Evolutionary conservation across 129 eudicot genomes (phyloP).

Genomic region (Flaveria bidentis): DNA sequence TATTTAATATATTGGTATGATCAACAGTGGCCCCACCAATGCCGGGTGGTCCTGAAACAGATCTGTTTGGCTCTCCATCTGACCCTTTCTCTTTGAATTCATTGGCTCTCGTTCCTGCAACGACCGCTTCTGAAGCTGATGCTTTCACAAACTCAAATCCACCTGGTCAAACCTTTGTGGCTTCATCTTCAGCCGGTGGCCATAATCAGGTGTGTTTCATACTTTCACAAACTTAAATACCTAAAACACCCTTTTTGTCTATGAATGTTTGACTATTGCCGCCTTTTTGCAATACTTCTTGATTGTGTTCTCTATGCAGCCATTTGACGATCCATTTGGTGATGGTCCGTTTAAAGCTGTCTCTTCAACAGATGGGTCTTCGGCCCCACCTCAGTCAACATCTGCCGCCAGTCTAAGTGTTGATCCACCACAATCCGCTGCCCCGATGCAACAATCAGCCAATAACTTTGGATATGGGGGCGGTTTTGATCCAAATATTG

Average conservation of each 20-base stretch:
- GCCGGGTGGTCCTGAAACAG: conserved; percentile 58
- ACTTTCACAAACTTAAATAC: not conserved
- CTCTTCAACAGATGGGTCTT: conserved; percentile 47
- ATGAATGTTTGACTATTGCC: conserved; percentile 1
- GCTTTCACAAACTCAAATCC: conserved; percentile 15
- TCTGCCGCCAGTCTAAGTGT: conserved; percentile 42
- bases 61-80: conserved; percentile 69
- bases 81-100: conserved; percentile 63
- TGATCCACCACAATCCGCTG: conserved; percentile 40
- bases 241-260: conserved; percentile 16
- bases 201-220: conserved; percentile 63
- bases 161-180: conserved; percentile 52
- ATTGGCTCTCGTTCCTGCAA: conserved; percentile 60
- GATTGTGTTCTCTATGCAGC: conserved; percentile 45
- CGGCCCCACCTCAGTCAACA: conserved; percentile 54
- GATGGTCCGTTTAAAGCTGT: conserved; percentile 89
- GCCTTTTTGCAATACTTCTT: conserved; percentile 11
- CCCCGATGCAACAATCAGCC: conserved; percentile 34
- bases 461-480: conserved; percentile 42
- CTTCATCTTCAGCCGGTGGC: conserved; percentile 42
- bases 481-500: conserved; percentile 44
- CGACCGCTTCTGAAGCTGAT: conserved; percentile 44
- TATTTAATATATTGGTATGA: not conserved
- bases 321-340: conserved; percentile 96
- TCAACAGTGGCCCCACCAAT: conserved; percentile 60